A percentile compares a stretch with the other conserved stretches of the same genome.
Evolutionary conservation across 176 grass and related monocot species (phyloP).

Genomic region (Olyra latifolia): DNA sequence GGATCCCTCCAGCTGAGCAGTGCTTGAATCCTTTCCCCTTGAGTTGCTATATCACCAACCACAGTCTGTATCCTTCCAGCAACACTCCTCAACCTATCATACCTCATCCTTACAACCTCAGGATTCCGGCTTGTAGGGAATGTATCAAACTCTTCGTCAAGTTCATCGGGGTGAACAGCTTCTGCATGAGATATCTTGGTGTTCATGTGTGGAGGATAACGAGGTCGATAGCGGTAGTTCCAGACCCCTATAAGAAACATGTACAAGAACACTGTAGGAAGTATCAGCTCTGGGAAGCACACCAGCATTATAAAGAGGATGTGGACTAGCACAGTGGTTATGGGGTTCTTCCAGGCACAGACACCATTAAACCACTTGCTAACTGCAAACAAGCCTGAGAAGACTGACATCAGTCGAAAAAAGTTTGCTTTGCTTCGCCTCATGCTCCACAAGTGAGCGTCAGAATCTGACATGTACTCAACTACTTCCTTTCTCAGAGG

Average conservation of each 20-base stretch:
- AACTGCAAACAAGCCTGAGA: conserved; percentile 69
- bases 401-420: conserved; percentile 92
- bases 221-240: conserved; percentile 90
- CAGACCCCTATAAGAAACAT: conserved; percentile 95
- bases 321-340: conserved; percentile 91
- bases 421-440: conserved; percentile 95
- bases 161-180: conserved; percentile 79
- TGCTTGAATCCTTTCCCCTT: conserved; percentile 90
- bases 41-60: conserved; percentile 86
- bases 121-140: conserved; percentile 65
- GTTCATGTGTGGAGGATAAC: conserved; percentile 98
- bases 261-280: conserved; percentile 86
- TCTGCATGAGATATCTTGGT: conserved; percentile 96
- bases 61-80: conserved; percentile 92
- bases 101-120: conserved; percentile 73
- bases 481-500: conserved; percentile 94
- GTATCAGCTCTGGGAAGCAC: conserved; percentile 92
- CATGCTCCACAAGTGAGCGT: conserved; percentile 98
- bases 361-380: conserved; percentile 88
- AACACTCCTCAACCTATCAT: conserved; percentile 89
- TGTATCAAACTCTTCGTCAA: conserved; percentile 89
- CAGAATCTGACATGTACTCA: conserved; percentile 94
- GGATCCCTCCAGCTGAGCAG: conserved; percentile 98
- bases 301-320: conserved; percentile 89
- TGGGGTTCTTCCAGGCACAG: conserved; percentile 82